Base-by-base conservation (phyloP, 768 basidiomycete genomes). In the Trametes gibbosa region DNA sequence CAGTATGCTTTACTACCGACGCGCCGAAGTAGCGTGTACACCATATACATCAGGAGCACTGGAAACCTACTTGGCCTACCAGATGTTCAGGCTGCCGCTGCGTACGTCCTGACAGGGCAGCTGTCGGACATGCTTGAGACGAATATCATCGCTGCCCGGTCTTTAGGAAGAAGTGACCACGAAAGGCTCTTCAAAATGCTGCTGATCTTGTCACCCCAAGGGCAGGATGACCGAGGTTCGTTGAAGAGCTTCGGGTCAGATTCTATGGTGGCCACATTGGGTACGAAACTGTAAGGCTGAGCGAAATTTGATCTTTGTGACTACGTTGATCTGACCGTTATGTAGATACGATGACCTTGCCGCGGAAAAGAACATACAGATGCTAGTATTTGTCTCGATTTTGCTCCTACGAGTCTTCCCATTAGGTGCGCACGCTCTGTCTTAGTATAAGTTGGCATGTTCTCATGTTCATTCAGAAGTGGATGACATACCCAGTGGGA, bases 341-440 rank as follows among this genome's bases (percentile, higher is more conserved):
- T 6, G 19, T 45, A 84, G 84, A 61, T 77, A 82, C 35, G 57
- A 63, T 3, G 76, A 81, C 56, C 72, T 81, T 29, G 70, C 74
- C 14, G 65, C 61, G 7, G 76, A 74, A 34, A 90, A 83, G 66
- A 90, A 94, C 65, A 70, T 92, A 1, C 90, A 93, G 66, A 86
- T 91, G 85, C 76, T 94, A 16, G 90, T 89, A 0, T 91, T 94
- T 83, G 60, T 91, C 3, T 78, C 89, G 0, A 75, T 83, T 48
- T 70, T 91, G n/a, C 72, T 92, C 2, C 75, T 92, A 2, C 53
- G 59, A 35, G 42, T 62, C 19, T 50, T 55, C 13, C 50, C 66
- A 2, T 51, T 49, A 39, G 53, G 67, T 70, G 32, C 50, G 63
- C 34, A 4, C 17, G 25, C n/a, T 40, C 35, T 1, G 24, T 21